These are phyloP conservation scores for Dendrobium nobile DNA, from an alignment of 106 monocot species.

Conservation along the genomic window DNA sequence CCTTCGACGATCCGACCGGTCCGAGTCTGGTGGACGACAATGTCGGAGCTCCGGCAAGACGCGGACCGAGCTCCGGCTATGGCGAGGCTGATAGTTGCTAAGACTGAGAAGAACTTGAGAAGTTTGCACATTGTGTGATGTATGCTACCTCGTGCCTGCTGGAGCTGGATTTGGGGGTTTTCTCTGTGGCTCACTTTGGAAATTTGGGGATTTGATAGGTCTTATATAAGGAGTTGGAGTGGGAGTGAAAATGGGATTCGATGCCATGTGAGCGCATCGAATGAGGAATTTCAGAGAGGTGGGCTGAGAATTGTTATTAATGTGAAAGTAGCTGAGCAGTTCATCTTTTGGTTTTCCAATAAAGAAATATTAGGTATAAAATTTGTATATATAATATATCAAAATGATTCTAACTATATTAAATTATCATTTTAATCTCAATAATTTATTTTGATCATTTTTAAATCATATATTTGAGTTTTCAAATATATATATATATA, in stretches of 20 bases:
- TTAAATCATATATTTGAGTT: too few relatives aligned
- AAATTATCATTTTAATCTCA: too few relatives aligned
- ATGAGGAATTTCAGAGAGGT: neutral
- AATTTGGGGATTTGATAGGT: neutral
- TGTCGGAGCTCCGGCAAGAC: conserved; percentile 18
- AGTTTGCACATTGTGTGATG: neutral
- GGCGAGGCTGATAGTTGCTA: conserved; percentile 2
- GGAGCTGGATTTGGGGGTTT: neutral
- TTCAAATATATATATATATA: too few relatives aligned
- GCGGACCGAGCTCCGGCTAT: conserved; percentile 6
- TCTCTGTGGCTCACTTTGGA: too few relatives aligned
- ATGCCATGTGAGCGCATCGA: neutral
- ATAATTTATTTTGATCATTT: too few relatives aligned
- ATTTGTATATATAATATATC: too few relatives aligned
- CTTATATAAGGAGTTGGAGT: neutral
- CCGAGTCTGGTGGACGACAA: conserved; percentile 27
- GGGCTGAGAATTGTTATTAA: neutral
- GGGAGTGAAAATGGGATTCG: neutral
- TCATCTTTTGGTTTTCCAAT: too few relatives aligned
- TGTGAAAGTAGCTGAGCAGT: too few relatives aligned
- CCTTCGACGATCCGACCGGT: conserved; percentile 47
- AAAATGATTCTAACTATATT: too few relatives aligned
- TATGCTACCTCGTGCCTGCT: neutral
- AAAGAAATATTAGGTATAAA: too few relatives aligned
- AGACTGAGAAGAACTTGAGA: conserved; percentile 10